Evolutionary conservation across 768 basidiomycete genomes (phyloP).

Genomic region (Mycena latifolia): DNA sequence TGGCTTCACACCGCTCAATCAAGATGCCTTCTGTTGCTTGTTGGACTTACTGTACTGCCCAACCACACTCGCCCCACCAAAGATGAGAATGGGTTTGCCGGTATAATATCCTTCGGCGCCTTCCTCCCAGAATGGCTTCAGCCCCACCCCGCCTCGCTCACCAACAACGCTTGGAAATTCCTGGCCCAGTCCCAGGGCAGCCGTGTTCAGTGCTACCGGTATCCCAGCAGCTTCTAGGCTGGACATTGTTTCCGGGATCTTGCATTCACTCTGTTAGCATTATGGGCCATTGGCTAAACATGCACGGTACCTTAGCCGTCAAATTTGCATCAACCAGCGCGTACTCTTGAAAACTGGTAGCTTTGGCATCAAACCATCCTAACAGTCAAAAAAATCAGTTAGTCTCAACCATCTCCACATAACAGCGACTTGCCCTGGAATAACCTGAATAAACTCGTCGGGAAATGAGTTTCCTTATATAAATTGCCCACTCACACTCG

Average conservation of each 20-base stretch:
- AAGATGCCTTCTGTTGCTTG: constrained; percentile 47
- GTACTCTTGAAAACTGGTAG: neutral
- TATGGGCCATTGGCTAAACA: neutral
- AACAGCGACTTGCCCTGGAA: constrained; percentile 10
- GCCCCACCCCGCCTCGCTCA: constrained; percentile 53
- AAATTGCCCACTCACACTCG: neutral
- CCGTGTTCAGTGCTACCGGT: neutral
- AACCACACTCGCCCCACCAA: constrained; percentile 28
- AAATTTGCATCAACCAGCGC: neutral
- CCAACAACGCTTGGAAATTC: constrained; percentile 39
- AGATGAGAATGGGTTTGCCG: neutral
- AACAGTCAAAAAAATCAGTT: neutral
- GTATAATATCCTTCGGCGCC: constrained; percentile 2
- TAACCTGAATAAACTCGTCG: neutral
- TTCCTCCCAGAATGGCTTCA: constrained; percentile 53
- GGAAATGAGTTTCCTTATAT: too few relatives aligned
- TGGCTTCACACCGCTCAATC: constrained; percentile 38
- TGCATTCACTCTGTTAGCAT: neutral
- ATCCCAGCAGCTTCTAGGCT: neutral
- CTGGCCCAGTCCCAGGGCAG: constrained; percentile 6
- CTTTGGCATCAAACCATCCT: neutral
- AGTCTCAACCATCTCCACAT: too few relatives aligned
- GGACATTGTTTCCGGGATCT: neutral
- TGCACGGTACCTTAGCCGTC: neutral
- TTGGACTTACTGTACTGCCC: neutral